Evolutionary conservation across 2,329 filamentous ascomycete species (phyloP).

Genomic region (Aspergillus hortae): DNA sequence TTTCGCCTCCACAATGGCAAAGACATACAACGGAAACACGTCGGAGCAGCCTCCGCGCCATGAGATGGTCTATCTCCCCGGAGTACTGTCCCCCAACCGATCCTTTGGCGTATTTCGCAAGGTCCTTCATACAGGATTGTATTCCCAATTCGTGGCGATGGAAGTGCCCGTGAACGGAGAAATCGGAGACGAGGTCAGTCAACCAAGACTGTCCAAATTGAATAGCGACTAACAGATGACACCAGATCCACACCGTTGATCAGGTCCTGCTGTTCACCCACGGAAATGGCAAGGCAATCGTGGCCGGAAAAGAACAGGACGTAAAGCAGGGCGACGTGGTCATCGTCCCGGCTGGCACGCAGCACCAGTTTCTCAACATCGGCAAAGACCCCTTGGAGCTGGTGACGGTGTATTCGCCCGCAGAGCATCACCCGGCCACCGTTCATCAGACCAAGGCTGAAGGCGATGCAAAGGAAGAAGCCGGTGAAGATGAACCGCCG

Average conservation of each 20-base stretch:
- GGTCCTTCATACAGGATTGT: conserved; percentile 61
- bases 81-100: conserved; percentile 52
- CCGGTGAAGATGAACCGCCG: conserved; percentile 58
- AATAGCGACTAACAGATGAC: neutral
- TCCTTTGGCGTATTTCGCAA: conserved; percentile 61
- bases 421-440: conserved; percentile 58
- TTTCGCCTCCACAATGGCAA: neutral
- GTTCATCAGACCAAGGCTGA: conserved; percentile 63
- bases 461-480: conserved; percentile 60
- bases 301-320: conserved; percentile 56
- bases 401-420: conserved; percentile 61
- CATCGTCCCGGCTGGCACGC: conserved; percentile 62
- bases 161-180: conserved; percentile 61
- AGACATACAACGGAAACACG: conserved; percentile 10
- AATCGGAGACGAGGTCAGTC: conserved; percentile 60
- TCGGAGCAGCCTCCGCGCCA: conserved; percentile 41
- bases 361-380: conserved; percentile 63
- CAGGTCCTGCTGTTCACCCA: conserved; percentile 64
- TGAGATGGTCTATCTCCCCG: conserved; percentile 61
- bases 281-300: conserved; percentile 55
- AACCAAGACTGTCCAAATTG: neutral
- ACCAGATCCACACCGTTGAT: conserved; percentile 55
- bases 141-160: conserved; percentile 63
- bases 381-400: conserved; percentile 58
- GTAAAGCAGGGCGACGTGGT: conserved; percentile 57